Percentiles rank a stretch among this genome's conserved stretches.
Evolutionary conservation across 148 eudicot genomes (phyloP).

Genomic region (Rhododendron mucronatum): DNA sequence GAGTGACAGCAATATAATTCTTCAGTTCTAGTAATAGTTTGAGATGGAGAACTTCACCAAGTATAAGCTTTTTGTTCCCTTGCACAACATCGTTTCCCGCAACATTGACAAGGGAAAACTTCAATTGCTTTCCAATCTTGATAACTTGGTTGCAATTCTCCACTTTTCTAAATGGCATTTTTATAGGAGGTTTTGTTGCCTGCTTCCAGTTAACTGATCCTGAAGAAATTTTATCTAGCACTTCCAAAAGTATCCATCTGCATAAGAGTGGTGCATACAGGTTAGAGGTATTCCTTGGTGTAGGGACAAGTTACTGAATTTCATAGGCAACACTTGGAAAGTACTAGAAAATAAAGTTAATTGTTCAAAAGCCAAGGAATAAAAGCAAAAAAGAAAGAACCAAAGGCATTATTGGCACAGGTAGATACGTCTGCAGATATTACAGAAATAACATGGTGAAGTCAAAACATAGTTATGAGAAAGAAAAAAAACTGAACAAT

Average conservation of each 20-base stretch:
- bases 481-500: constrained; percentile 9
- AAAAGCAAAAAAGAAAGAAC: background rate
- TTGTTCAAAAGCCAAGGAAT: background rate
- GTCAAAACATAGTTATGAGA: background rate
- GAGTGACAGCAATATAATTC: background rate
- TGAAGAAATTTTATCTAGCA: constrained; percentile 66
- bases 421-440: background rate
- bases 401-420: background rate
- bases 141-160: constrained; percentile 89
- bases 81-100: constrained; percentile 81
- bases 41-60: constrained; percentile 34
- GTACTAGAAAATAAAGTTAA: background rate
- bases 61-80: constrained; percentile 78
- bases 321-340: background rate
- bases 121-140: constrained; percentile 59
- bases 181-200: constrained; percentile 77
- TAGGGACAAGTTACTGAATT: background rate
- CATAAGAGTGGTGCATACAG: background rate
- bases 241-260: constrained; percentile 81
- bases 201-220: constrained; percentile 80
- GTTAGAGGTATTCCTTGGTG: background rate
- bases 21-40: background rate
- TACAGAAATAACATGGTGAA: background rate
- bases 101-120: constrained; percentile 69
- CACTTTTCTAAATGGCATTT: constrained; percentile 78